Evolutionary conservation across 1,284 basidiomycete species (phyloP).

Genomic region (Trametes hirsuta): DNA sequence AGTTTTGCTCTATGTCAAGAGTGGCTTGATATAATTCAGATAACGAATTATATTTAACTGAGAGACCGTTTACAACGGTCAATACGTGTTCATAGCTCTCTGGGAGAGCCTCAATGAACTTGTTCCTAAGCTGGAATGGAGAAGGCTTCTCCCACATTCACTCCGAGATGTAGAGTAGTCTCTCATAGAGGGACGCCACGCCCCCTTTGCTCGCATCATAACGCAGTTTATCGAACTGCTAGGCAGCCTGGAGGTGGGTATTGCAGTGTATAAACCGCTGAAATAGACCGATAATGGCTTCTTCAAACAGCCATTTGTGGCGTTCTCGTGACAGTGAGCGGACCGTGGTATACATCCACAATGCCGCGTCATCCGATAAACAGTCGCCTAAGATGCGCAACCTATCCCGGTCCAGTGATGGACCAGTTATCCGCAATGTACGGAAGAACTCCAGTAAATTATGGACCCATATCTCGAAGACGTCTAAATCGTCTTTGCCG

Average conservation of each 20-base stretch:
- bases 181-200: background rate
- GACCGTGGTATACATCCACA: background rate
- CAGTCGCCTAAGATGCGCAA: background rate
- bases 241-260: background rate
- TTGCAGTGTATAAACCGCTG: background rate
- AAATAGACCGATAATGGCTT: background rate
- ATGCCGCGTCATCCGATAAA: background rate
- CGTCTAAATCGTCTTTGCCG: background rate
- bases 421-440: background rate
- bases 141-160: background rate
- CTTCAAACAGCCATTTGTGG: background rate
- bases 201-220: background rate
- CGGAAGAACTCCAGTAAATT: background rate
- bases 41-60: background rate
- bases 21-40: background rate
- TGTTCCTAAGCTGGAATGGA: background rate
- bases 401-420: background rate
- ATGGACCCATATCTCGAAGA: background rate
- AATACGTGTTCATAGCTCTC: background rate
- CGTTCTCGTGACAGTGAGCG: background rate
- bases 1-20: background rate
- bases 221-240: background rate
- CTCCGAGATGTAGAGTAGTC: background rate
- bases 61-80: background rate
- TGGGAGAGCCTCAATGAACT: background rate